Conservation (phyloP, 1,284 basidiomycete genomes). For the Austroboletus niveus region DNA sequence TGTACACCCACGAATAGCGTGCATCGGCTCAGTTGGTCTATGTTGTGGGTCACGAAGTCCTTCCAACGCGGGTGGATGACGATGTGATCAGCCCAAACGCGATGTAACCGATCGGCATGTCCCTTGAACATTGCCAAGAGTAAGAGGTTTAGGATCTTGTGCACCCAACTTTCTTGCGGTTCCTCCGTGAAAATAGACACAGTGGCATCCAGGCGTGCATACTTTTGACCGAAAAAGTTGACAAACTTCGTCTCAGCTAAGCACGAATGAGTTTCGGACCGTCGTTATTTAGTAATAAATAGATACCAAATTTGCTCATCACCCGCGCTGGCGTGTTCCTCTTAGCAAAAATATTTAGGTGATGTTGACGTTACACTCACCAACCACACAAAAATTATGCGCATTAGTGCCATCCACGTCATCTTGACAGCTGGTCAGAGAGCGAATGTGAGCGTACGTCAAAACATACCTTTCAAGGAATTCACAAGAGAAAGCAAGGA, state of each 20-base stretch:
- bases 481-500: constrained; percentile 10
- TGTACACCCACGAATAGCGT: constrained; percentile 41
- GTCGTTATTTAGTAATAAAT: not conserved
- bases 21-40: constrained; percentile 49
- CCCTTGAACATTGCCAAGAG: constrained; percentile 15
- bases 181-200: not conserved
- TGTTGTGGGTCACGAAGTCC: constrained; percentile 21
- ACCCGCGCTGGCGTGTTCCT: constrained; percentile 8
- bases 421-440: not conserved
- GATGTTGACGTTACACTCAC: constrained; percentile 3
- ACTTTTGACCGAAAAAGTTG: not conserved
- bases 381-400: constrained; percentile 16
- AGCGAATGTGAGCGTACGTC: not conserved
- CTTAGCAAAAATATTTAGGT: not conserved
- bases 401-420: constrained; percentile 1
- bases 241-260: constrained; percentile 17
- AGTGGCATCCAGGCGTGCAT: constrained; percentile 15
- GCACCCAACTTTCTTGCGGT: not conserved
- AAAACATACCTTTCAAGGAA: constrained; percentile 1
- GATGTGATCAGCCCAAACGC: constrained; percentile 22
- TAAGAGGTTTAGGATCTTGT: constrained; percentile 7
- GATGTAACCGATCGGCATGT: constrained; percentile 13
- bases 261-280: not conserved
- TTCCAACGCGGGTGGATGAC: constrained; percentile 26
- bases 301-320: constrained; percentile 3